Evolutionary conservation across 1,284 basidiomycete species (phyloP).

Genomic region (Vanrija sp.): DNA sequence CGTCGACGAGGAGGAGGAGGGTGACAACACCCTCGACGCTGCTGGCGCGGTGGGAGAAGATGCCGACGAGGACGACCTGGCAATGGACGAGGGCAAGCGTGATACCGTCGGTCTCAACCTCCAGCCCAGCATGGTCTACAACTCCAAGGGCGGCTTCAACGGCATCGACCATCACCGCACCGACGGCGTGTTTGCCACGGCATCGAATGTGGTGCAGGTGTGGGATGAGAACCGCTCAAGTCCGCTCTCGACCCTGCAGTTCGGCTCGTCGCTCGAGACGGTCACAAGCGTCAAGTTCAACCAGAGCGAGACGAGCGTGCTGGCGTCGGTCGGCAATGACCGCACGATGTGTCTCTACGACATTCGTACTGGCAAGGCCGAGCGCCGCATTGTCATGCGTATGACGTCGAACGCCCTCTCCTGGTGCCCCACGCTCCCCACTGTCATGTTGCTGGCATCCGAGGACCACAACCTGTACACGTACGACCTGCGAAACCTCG

Average conservation of each 20-base stretch:
- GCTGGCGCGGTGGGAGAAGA: slow-evolving; percentile 44
- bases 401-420: slow-evolving; percentile 83
- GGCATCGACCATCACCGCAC: slow-evolving; percentile 90
- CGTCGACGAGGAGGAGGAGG: slow-evolving; percentile 41
- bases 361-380: slow-evolving; percentile 89
- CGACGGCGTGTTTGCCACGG: slow-evolving; percentile 86
- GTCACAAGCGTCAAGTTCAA: slow-evolving; percentile 88
- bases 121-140: slow-evolving; percentile 67
- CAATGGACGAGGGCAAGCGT: slow-evolving; percentile 40
- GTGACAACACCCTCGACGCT: slow-evolving; percentile 35
- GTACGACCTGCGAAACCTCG: slow-evolving; percentile 87
- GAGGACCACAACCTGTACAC: slow-evolving; percentile 99
- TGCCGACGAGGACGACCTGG: slow-evolving; percentile 44
- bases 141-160: slow-evolving; percentile 82
- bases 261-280: slow-evolving; percentile 78
- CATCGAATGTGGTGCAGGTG: slow-evolving; percentile 86
- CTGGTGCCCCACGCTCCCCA: slow-evolving; percentile 96
- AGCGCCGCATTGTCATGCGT: slow-evolving; percentile 85
- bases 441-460: slow-evolving; percentile 82
- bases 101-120: slow-evolving; percentile 38
- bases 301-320: slow-evolving; percentile 83
- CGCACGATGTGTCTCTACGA: slow-evolving; percentile 95
- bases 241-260: slow-evolving; percentile 74
- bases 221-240: slow-evolving; percentile 93
- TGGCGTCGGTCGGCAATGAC: slow-evolving; percentile 90